These are phyloP conservation scores for Millerozyma acaciae DNA, from an alignment of 805 yeast genomes.

Conservation along the genomic window DNA sequence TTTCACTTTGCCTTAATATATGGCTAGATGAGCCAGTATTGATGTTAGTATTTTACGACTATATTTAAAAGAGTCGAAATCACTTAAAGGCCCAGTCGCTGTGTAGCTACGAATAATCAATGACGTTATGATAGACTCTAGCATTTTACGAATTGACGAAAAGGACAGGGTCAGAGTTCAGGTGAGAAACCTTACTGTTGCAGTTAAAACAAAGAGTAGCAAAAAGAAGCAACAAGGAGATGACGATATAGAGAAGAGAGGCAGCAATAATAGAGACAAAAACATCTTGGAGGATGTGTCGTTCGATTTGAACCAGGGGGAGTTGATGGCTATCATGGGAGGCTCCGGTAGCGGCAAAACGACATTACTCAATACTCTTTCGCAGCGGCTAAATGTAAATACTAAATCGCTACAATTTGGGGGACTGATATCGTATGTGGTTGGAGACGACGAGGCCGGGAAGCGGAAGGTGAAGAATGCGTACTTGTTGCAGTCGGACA, in stretches of 20 bases:
- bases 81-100: too few relatives aligned
- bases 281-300: slow-evolving; percentile 44
- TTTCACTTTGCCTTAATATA: too few relatives aligned
- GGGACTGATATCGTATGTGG: slow-evolving; percentile 39
- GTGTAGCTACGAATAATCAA: too few relatives aligned
- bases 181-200: slow-evolving; percentile 17
- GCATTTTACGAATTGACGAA: slow-evolving; percentile 23
- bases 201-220: slow-evolving; percentile 9
- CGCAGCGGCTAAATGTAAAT: slow-evolving; percentile 44
- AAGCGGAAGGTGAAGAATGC: slow-evolving; percentile 37
- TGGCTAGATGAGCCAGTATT: too few relatives aligned
- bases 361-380: slow-evolving; percentile 64
- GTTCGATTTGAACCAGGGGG: slow-evolving; percentile 55
- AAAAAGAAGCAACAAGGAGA: background rate
- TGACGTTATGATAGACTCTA: slow-evolving; percentile 43
- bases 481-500: slow-evolving; percentile 74
- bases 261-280: background rate
- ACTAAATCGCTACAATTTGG: slow-evolving; percentile 37
- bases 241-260: background rate
- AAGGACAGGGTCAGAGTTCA: slow-evolving; percentile 36
- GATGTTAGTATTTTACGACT: too few relatives aligned
- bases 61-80: too few relatives aligned
- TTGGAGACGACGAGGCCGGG: slow-evolving; percentile 5
- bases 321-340: slow-evolving; percentile 77
- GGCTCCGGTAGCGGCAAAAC: slow-evolving; percentile 90